phyloP scores from a whole-genome alignment of 192 early-diverging fungal genomes.

The Funneliformis geosporum region DNA sequence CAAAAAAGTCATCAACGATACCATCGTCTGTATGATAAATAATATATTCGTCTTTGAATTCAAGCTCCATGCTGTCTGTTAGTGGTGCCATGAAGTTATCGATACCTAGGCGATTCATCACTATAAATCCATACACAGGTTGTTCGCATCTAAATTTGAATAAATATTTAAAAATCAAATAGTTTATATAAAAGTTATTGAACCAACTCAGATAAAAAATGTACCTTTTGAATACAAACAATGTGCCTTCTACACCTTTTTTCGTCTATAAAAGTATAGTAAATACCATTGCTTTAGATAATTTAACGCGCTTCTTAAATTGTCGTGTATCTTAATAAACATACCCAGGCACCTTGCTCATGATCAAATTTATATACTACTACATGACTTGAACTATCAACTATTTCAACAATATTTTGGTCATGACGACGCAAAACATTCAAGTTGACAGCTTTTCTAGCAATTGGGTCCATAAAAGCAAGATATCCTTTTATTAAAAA shows the following conservation, averaged over 20 bases:
- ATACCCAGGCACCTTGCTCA: conserved; percentile 75
- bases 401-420: conserved; percentile 68
- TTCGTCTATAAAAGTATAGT: conserved; percentile 62
- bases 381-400: conserved; percentile 84
- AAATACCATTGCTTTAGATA: not conserved
- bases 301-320: not conserved
- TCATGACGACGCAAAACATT: conserved; percentile 84
- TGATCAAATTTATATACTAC: conserved; percentile 89
- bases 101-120: conserved; percentile 85
- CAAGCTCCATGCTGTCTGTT: conserved; percentile 71
- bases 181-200: no score
- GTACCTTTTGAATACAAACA: conserved; percentile 84
- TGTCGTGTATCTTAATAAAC: conserved; percentile 20
- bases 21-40: conserved; percentile 78
- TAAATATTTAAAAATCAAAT: not conserved
- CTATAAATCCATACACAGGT: conserved; percentile 76
- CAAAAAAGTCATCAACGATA: conserved; percentile 37
- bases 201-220: no score
- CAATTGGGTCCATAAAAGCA: conserved; percentile 58
- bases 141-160: conserved; percentile 42
- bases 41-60: conserved; percentile 80
- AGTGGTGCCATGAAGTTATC: conserved; percentile 79
- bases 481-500: not conserved
- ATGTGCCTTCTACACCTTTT: conserved; percentile 85
- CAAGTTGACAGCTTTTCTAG: conserved; percentile 75